A percentile compares a stretch with the other conserved stretches of the same genome.
phyloP scores from a whole-genome alignment of 805 yeast species.

The Komagataella phaffii region DNA sequence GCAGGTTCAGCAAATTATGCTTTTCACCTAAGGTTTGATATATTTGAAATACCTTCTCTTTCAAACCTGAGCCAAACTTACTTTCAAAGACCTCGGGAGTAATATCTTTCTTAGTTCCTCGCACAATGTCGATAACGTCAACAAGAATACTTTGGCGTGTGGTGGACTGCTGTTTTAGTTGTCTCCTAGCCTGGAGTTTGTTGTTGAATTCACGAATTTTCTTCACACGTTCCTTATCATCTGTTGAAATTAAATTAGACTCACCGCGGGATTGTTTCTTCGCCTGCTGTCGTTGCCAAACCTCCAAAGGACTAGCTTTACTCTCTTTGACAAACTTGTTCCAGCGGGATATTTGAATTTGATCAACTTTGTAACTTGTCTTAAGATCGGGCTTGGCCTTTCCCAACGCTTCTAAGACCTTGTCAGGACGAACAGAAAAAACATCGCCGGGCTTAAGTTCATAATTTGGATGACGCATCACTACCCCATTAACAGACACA shows the following conservation, averaged over 20 bases:
- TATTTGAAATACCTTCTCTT: constrained; percentile 22
- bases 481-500: constrained; percentile 77
- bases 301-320: constrained; percentile 37
- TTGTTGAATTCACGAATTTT: constrained; percentile 20
- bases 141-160: constrained; percentile 34
- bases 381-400: constrained; percentile 65
- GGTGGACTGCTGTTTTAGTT: constrained; percentile 14
- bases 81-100: constrained; percentile 18
- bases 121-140: constrained; percentile 23
- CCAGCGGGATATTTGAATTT: constrained; percentile 62
- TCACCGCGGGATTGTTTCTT: constrained; percentile 28
- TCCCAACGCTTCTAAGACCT: constrained; percentile 78
- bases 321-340: constrained; percentile 56
- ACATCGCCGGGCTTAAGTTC: constrained; percentile 76
- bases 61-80: constrained; percentile 20
- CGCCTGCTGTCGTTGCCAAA: constrained; percentile 35
- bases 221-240: constrained; percentile 2
- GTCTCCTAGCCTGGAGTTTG: constrained; percentile 22
- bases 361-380: constrained; percentile 57
- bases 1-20: constrained; percentile 10
- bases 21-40: constrained; percentile 13
- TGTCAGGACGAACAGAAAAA: constrained; percentile 74
- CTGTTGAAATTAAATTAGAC: constrained; percentile 2
- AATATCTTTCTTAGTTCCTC: constrained; percentile 9
- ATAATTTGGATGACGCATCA: constrained; percentile 67